Evolutionary conservation across 2,329 filamentous ascomycete genomes (phyloP), one percentile per base, ranked within the genome.

Genomic region (Apiospora rasikravindrae): DNA sequence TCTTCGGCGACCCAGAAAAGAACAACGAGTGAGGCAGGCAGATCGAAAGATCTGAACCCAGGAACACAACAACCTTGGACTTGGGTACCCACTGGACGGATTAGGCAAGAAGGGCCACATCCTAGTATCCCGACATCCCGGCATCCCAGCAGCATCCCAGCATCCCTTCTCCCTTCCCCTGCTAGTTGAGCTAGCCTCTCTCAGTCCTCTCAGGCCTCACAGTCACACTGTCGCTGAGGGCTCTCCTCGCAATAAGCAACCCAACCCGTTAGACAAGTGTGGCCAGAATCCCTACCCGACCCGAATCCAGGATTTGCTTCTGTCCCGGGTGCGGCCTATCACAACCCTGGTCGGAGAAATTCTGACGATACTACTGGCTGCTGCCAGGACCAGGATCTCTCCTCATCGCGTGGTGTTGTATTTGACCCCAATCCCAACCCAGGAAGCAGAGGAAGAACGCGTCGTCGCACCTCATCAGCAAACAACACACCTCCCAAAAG

Each of bases 31-130:
- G 57, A 64, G 33, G 57, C 57, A 64, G 57, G 57, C 57, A 64
- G 57, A 64, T 64, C 57, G 57, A 64, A 64, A 64, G 57, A 64
- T 64, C 57, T 64, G 57, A 64, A 40, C 40, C 57, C 57, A 64
- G 57, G 33, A 64, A 64, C 57, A 64, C 10, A 33, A 40, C 33
- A 64, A 64, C 57, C 57, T 64, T 64, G 57, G 57, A 64, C 33
- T 64, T 64, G 33, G 57, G 57, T 37, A 14, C 22, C 57, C 57
- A 64, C 57, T 14, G 22, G 57, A n/a, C 29, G 33, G 4, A 64
- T 64, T 64, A 64, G 57, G 57, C 29, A 64, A 64, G 29, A 64
- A 61, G 57, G 33, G 57, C 33, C 57, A 64, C 22, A 64, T 64
- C 57, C 57, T 4, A 13, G 57, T n/a, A 64, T 64, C 19, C 53